phyloP scores from a whole-genome alignment of 306 rosid species.

The Erythrophleum fordii region DNA sequence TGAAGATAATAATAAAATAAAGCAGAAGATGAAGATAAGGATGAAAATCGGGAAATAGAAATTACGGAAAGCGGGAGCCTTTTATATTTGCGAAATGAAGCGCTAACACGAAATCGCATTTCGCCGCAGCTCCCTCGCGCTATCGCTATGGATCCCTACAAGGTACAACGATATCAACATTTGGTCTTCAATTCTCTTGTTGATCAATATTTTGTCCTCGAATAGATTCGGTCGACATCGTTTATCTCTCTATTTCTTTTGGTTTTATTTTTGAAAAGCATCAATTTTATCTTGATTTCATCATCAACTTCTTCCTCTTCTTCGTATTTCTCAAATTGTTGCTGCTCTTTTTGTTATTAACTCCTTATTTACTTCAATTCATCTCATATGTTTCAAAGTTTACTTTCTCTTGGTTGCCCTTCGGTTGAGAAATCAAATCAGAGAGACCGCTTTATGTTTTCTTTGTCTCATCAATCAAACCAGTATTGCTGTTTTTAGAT shows the following conservation, averaged over 20 bases:
- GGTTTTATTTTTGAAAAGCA: no score
- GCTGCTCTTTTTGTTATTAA: not conserved
- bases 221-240: not conserved
- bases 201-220: not conserved
- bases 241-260: not conserved
- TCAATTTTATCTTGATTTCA: not conserved
- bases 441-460: not conserved
- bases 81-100: slow-evolving; percentile 24
- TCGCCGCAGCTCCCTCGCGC: not conserved
- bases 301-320: not conserved
- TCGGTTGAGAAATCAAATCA: not conserved
- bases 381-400: not conserved
- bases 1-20: not conserved
- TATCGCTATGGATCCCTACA: slow-evolving; percentile 82
- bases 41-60: slow-evolving; percentile 8
- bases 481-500: not conserved
- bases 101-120: slow-evolving; percentile 5
- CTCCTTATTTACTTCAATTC: not conserved
- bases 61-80: not conserved
- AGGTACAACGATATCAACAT: slow-evolving; percentile 45
- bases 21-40: not conserved
- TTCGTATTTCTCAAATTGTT: not conserved
- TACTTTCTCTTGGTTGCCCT: not conserved
- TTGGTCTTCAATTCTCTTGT: not conserved
- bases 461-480: not conserved